Percentiles rank a stretch among this genome's conserved stretches.
These are phyloP conservation scores for Dillenia turbinata DNA, from an alignment of 164 flowering plant genomes.

Conservation along the genomic window DNA sequence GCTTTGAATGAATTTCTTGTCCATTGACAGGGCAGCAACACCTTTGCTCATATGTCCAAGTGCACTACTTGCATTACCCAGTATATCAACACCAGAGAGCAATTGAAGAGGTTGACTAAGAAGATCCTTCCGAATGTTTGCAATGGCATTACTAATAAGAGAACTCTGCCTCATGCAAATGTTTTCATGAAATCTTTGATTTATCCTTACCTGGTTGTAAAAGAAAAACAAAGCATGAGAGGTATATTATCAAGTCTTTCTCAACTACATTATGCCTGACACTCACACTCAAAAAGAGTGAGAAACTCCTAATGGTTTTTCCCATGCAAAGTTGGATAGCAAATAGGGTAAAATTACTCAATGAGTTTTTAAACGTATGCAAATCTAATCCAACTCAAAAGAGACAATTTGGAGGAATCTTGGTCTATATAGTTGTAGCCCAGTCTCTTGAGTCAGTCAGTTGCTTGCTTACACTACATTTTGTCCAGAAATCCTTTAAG, in stretches of 20 bases:
- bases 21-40: slow-evolving; percentile 98
- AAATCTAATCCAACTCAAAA: too few species aligned
- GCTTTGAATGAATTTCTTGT: slow-evolving; percentile 93
- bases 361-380: too few species aligned
- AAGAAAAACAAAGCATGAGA: not conserved
- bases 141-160: slow-evolving; percentile 58
- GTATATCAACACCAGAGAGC: slow-evolving; percentile 93
- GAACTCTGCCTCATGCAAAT: slow-evolving; percentile 86
- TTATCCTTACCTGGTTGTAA: slow-evolving; percentile 68
- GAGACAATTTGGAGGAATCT: too few species aligned
- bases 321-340: too few species aligned
- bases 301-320: too few species aligned
- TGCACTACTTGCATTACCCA: slow-evolving; percentile 99
- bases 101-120: slow-evolving; percentile 96
- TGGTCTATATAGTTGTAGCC: too few species aligned
- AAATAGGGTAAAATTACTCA: too few species aligned
- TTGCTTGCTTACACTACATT: too few species aligned
- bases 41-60: slow-evolving; percentile 99
- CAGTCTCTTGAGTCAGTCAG: too few species aligned
- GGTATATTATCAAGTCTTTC: not conserved
- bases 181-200: slow-evolving; percentile 77
- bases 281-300: not conserved
- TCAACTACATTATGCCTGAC: not conserved
- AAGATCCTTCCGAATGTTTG: slow-evolving; percentile 86
- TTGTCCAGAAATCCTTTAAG: too few species aligned